Percentiles rank a stretch among this genome's conserved stretches.
These are phyloP conservation scores for Kwoniella sp. DNA, from an alignment of 768 basidiomycete genomes.

Conservation along the genomic window DNA sequence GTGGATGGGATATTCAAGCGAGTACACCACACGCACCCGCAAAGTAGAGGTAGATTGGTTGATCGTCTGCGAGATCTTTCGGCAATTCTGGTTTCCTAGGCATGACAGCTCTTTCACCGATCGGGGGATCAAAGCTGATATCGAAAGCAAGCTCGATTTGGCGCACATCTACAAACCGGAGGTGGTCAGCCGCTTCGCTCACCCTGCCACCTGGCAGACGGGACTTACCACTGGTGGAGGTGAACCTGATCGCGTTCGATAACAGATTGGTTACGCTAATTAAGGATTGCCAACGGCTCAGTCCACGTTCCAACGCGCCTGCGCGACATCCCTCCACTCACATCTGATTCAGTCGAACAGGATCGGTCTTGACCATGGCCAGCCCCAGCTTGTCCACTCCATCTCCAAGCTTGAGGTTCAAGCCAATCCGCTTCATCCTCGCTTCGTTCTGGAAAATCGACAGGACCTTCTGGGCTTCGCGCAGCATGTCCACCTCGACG, in stretches of 20 bases:
- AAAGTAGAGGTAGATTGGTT: slow-evolving; percentile 50
- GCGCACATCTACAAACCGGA: slow-evolving; percentile 19
- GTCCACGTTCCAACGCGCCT: background rate
- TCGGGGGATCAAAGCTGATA: slow-evolving; percentile 45
- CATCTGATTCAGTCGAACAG: slow-evolving; percentile 52
- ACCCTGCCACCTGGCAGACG: background rate
- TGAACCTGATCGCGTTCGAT: slow-evolving; percentile 52
- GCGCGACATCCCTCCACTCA: slow-evolving; percentile 2
- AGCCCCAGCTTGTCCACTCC: slow-evolving; percentile 40
- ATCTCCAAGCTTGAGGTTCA: slow-evolving; percentile 47
- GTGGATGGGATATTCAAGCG: background rate
- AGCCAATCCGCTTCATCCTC: slow-evolving; percentile 50
- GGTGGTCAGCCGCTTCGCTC: background rate
- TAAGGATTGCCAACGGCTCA: slow-evolving; percentile 8
- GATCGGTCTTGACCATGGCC: slow-evolving; percentile 49
- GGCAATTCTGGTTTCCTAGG: slow-evolving; percentile 26
- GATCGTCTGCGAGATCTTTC: slow-evolving; percentile 26
- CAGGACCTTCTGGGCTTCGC: slow-evolving; percentile 47
- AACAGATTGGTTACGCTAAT: slow-evolving; percentile 48
- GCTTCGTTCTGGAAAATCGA: slow-evolving; percentile 52
- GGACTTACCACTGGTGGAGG: slow-evolving; percentile 36
- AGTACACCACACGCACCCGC: slow-evolving; percentile 12
- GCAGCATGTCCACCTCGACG: slow-evolving; percentile 41
- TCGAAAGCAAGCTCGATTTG: slow-evolving; percentile 47
- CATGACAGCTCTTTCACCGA: slow-evolving; percentile 37